phyloP scores from a whole-genome alignment of 495 filamentous ascomycete species.

The Neurospora sp. region DNA sequence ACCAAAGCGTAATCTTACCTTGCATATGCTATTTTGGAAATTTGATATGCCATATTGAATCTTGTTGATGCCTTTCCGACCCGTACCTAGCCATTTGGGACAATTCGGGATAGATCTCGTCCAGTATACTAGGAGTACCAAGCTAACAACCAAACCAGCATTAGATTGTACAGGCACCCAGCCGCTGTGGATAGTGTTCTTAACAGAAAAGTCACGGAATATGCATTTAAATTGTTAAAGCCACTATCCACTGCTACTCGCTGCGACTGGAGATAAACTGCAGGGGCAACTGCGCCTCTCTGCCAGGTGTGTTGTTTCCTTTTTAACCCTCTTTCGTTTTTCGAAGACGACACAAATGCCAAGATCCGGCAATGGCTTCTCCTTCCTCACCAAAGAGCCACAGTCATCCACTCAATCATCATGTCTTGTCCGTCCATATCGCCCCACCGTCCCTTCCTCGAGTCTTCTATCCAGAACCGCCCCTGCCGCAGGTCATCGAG shows the following conservation, averaged over 20 bases:
- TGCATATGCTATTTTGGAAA: too few relatives aligned
- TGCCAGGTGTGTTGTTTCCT: not conserved
- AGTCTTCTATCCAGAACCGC: not conserved
- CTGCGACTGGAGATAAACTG: not conserved
- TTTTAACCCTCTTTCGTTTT: too few relatives aligned
- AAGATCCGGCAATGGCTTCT: not conserved
- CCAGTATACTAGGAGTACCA: too few relatives aligned
- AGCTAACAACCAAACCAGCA: too few relatives aligned
- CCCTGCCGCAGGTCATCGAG: not conserved
- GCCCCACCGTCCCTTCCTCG: not conserved
- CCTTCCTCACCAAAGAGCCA: not conserved
- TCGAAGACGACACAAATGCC: not conserved
- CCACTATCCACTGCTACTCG: not conserved
- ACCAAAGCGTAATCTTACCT: too few relatives aligned
- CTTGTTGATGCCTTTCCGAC: too few relatives aligned
- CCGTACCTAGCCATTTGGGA: too few relatives aligned
- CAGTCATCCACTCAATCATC: not conserved
- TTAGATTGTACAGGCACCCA: not conserved
- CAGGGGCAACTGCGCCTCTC: not conserved
- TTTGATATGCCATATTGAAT: too few relatives aligned
- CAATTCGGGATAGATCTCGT: too few relatives aligned
- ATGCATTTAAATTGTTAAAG: not conserved
- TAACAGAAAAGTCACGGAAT: not conserved
- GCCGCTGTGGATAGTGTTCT: not conserved
- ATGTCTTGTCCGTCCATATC: not conserved